These are phyloP conservation scores for Hypoxylon fuscum DNA, from an alignment of 495 filamentous ascomycete species.

Conservation along the genomic window DNA sequence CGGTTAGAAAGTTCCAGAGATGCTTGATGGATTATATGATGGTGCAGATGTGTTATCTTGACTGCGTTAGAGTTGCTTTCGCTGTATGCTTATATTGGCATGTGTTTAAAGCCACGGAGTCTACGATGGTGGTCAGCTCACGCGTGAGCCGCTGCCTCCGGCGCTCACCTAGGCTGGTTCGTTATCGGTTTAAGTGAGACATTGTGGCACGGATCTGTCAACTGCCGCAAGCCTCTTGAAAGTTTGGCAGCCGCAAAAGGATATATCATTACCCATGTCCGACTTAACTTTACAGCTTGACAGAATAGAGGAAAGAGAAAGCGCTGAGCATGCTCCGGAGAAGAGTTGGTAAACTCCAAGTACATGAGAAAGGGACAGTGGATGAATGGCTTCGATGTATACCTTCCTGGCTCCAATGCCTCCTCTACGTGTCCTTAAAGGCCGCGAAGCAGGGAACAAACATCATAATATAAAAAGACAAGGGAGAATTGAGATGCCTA, in stretches of 20 bases:
- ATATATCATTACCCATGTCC: background rate
- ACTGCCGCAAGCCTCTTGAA: conserved; percentile 15
- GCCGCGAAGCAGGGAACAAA: no score
- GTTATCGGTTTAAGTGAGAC: conserved; percentile 9
- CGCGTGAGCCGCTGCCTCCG: conserved; percentile 1
- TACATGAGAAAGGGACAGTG: no score
- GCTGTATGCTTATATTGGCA: background rate
- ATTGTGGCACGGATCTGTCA: conserved; percentile 3
- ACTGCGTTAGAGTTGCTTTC: background rate
- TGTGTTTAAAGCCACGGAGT: background rate
- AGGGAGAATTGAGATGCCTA: no score
- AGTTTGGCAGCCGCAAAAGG: background rate
- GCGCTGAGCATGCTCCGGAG: background rate
- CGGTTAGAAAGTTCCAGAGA: background rate
- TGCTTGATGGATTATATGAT: background rate
- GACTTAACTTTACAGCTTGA: conserved; percentile 9
- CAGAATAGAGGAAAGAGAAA: background rate
- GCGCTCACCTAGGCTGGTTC: background rate
- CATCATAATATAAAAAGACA: no score
- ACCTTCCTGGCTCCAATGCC: no score
- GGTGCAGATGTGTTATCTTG: background rate
- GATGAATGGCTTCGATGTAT: no score
- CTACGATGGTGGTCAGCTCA: background rate
- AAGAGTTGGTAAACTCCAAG: background rate
- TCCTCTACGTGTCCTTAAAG: no score